Percentiles rank a stretch among this genome's conserved stretches.
Conservation (phyloP, 192 early-diverging fungal genomes). For the Backusella tarrabulga region DNA sequence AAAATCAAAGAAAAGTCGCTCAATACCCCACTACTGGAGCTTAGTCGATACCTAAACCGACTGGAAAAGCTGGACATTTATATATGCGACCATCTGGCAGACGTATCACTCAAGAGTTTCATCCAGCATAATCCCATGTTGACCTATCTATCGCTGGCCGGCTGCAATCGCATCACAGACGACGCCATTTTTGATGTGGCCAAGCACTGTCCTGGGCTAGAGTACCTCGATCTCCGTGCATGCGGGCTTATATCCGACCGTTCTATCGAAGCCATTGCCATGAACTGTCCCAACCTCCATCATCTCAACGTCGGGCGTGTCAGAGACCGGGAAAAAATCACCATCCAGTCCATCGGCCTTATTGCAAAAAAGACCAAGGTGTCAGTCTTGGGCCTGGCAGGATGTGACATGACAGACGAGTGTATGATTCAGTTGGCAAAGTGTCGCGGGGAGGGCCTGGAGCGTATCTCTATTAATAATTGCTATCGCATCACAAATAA, state of each 20-base stretch:
- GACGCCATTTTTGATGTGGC: constrained; percentile 40
- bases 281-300: constrained; percentile 35
- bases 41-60: constrained; percentile 24
- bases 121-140: constrained; percentile 28
- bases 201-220: constrained; percentile 39
- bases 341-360: constrained; percentile 41
- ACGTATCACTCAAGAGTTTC: constrained; percentile 39
- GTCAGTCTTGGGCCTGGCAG: constrained; percentile 47
- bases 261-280: constrained; percentile 40
- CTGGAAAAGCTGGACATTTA: constrained; percentile 47
- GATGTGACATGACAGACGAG: constrained; percentile 47
- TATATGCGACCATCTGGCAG: constrained; percentile 51
- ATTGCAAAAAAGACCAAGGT: constrained; percentile 45
- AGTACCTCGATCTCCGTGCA: constrained; percentile 45
- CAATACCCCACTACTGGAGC: constrained; percentile 26
- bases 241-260: constrained; percentile 44
- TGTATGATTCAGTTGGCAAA: constrained; percentile 45
- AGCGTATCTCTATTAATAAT: constrained; percentile 47
- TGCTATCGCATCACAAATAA: constrained; percentile 44
- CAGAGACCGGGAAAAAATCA: constrained; percentile 40
- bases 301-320: constrained; percentile 54
- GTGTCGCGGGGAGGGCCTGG: constrained; percentile 30
- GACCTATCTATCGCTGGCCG: constrained; percentile 43
- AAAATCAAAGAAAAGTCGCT: constrained; percentile 36
- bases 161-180: constrained; percentile 49